Base-by-base conservation (phyloP, 768 basidiomycete genomes). In the Termitomyces sp. region DNA sequence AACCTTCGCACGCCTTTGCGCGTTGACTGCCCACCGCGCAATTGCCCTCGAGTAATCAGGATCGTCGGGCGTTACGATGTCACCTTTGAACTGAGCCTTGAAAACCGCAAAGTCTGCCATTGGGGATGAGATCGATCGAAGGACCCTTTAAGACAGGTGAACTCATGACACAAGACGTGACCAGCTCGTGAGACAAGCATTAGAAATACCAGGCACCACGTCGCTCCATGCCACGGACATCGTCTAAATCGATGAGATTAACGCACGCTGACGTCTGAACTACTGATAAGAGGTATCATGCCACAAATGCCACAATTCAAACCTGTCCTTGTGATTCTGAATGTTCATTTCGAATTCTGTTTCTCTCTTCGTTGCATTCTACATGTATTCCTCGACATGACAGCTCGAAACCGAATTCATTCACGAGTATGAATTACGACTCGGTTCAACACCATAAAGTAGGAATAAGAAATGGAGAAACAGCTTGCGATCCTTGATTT, bases 11-110 rank as follows among this genome's bases (percentile, higher is more conserved):
- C 46, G 58, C 16, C 65, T 55, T 34, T 55, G 50, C 11, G 63
- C 59, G 41, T 66, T 66, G 12, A 56, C 31, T 11, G 65, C 65
- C 63, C 63, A 66, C 14, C 65, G 59, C 16, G 59, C 40, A 8
- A 66, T 63, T 23, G 65, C 57, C 21, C 42, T 38, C 7, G 27
- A 23, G 42, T 66, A 66, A 27, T 61, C 62, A 31, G 60, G 37
- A 31, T 58, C 35, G 9, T 35, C 37, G 9, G 57, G 54, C 2
- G 57, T 56, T 16, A 65, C 52, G 32, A 60, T 31, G 37, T 64
- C 63, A 19, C 63, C 63, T 51, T 59, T 59, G 35, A 63, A 60
- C 5, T 46, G 51, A 19, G 58, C 29, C 49, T 57, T 50, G 43
- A 60, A 60, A 14, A 34, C 11, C 29, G 27, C 23, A 31, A 53